phyloP scores from a whole-genome alignment of 2,329 filamentous ascomycete genomes.

The Neopestalotiopsis clavispora region DNA sequence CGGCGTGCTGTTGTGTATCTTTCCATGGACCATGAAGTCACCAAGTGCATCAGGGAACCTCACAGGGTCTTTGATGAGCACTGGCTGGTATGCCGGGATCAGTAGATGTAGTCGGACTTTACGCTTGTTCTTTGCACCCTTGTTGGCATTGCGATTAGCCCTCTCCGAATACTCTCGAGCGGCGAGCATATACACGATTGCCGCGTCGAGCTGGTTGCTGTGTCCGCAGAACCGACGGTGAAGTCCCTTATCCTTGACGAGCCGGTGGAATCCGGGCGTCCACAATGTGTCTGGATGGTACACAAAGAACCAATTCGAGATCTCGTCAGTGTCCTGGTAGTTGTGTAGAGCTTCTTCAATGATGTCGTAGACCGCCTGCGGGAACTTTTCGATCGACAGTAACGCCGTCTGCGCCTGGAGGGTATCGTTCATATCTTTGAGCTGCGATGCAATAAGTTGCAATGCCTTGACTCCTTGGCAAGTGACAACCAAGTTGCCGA shows the following conservation, averaged over 20 bases:
- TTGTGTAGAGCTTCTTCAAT: constrained; percentile 40
- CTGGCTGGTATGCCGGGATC: constrained; percentile 44
- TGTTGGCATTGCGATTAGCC: constrained; percentile 22
- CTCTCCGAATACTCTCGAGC: constrained; percentile 33
- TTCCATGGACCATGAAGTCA: constrained; percentile 43
- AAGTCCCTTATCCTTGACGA: constrained; percentile 39
- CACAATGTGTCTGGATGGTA: constrained; percentile 48
- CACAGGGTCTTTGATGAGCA: constrained; percentile 42
- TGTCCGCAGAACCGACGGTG: constrained; percentile 43
- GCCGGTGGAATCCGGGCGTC: constrained; percentile 45
- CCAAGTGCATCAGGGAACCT: constrained; percentile 41
- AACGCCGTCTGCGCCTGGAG: constrained; percentile 42
- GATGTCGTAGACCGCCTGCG: constrained; percentile 42
- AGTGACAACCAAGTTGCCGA: constrained; percentile 39
- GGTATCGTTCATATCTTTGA: constrained; percentile 38
- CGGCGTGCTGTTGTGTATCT: constrained; percentile 42
- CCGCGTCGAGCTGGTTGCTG: constrained; percentile 45
- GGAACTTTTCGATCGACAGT: constrained; percentile 41
- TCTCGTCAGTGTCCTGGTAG: constrained; percentile 34
- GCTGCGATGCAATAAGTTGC: constrained; percentile 39
- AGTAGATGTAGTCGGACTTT: constrained; percentile 41
- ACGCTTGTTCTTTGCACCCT: constrained; percentile 13
- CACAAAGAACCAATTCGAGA: constrained; percentile 44
- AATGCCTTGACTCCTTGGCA: constrained; percentile 42
- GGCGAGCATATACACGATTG: constrained; percentile 45